A percentile compares a stretch with the other conserved stretches of the same genome.
These are phyloP conservation scores for Raphanus sativus DNA, from an alignment of 345 rosid species.

Conservation along the genomic window DNA sequence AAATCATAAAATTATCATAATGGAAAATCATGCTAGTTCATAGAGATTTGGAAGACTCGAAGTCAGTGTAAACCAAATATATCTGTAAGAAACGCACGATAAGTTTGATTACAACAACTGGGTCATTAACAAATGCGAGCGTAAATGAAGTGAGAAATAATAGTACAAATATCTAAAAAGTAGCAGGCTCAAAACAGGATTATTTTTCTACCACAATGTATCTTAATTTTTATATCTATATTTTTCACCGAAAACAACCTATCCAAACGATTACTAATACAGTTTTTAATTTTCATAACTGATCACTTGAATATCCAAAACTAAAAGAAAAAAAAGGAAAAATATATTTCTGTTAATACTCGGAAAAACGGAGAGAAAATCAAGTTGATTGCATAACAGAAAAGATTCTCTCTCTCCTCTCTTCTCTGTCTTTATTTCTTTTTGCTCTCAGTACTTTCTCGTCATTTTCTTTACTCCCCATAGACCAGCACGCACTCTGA, in stretches of 20 bases:
- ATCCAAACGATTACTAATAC: background rate
- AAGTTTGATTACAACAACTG: background rate
- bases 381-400: background rate
- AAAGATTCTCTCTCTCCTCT: background rate
- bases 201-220: too few species aligned
- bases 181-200: background rate
- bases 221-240: too few species aligned
- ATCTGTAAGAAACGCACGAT: background rate
- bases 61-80: background rate
- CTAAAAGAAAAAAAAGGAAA: background rate
- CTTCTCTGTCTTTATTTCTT: background rate
- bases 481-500: background rate
- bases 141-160: background rate
- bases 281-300: background rate
- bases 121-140: background rate
- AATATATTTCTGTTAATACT: background rate
- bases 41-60: background rate
- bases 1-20: background rate
- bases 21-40: background rate
- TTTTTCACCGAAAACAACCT: background rate
- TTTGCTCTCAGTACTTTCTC: background rate
- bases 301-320: background rate
- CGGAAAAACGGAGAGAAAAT: slow-evolving; percentile 3
- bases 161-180: background rate
- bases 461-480: slow-evolving; percentile 13